A percentile compares a stretch with the other conserved stretches of the same genome.
Conservation (phyloP, 2,329 filamentous ascomycete species). For the Trichoderma simmonsii region DNA sequence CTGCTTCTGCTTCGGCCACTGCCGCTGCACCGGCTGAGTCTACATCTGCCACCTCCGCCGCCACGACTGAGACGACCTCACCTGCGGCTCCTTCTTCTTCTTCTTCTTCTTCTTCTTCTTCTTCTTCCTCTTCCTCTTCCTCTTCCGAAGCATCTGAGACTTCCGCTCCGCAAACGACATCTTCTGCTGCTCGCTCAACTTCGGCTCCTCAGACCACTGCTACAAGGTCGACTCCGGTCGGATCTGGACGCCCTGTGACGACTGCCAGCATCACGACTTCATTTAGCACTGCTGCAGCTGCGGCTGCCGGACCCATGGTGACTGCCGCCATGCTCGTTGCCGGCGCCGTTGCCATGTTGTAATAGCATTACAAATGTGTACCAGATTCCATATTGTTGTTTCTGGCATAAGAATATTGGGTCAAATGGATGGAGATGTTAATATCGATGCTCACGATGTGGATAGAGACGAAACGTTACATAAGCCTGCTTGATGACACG, state of each 20-base stretch:
- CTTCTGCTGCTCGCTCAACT: conserved; percentile 15
- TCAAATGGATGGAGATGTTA: neutral
- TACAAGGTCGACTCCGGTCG: neutral
- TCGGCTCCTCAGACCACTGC: neutral
- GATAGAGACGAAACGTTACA: neutral
- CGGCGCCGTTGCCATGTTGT: conserved; percentile 13
- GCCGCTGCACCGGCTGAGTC: neutral
- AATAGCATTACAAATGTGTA: neutral
- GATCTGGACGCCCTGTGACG: neutral
- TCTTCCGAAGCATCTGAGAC: conserved; percentile 20
- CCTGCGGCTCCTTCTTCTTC: neutral
- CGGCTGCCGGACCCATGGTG: conserved; percentile 4
- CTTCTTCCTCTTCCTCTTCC: too few relatives aligned
- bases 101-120: too few relatives aligned
- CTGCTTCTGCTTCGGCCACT: conserved; percentile 13
- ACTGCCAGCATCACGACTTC: neutral
- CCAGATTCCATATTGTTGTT: too few relatives aligned
- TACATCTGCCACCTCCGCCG: neutral
- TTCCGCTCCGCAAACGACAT: neutral
- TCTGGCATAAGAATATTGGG: neutral
- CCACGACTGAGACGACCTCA: neutral
- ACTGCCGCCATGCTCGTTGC: neutral
- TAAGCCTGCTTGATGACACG: neutral
- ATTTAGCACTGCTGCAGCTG: conserved; percentile 8
- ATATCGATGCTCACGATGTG: neutral